Evolutionary conservation across 495 filamentous ascomycete species (phyloP).

Genomic region (Penicillium cinerascens): DNA sequence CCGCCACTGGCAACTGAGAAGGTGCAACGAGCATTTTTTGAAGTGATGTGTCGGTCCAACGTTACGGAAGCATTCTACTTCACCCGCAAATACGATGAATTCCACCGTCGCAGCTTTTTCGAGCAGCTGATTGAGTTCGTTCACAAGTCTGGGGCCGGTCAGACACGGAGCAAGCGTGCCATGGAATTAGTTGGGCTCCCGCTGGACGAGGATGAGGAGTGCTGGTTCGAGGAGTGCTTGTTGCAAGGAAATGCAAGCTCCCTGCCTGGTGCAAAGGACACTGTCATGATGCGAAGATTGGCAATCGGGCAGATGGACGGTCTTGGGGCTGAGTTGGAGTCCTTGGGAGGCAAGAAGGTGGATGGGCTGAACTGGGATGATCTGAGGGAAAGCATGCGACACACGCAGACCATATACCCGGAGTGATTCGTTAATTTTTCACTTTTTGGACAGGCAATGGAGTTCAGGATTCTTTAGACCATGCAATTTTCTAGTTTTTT

Average conservation of each 20-base stretch:
- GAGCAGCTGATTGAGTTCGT: slow-evolving; percentile 63
- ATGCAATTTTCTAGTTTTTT: background rate
- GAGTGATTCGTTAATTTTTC: slow-evolving; percentile 7
- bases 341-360: slow-evolving; percentile 45
- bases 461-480: slow-evolving; percentile 1
- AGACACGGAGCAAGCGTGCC: slow-evolving; percentile 50
- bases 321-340: slow-evolving; percentile 35
- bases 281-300: slow-evolving; percentile 64
- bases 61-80: slow-evolving; percentile 73
- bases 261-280: slow-evolving; percentile 62
- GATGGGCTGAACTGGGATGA: slow-evolving; percentile 54
- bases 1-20: slow-evolving; percentile 58
- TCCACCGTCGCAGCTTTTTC: slow-evolving; percentile 57
- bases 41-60: slow-evolving; percentile 61
- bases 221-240: slow-evolving; percentile 67
- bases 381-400: slow-evolving; percentile 39
- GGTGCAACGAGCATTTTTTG: slow-evolving; percentile 61
- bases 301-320: slow-evolving; percentile 48
- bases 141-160: slow-evolving; percentile 43
- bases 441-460: slow-evolving; percentile 3
- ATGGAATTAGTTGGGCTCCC: slow-evolving; percentile 70
- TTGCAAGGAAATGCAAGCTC: slow-evolving; percentile 57
- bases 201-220: slow-evolving; percentile 62
- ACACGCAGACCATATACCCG: slow-evolving; percentile 21
- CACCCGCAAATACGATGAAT: slow-evolving; percentile 58